A percentile compares a stretch with the other conserved stretches of the same genome.
Conservation (phyloP, 805 yeast species). For the Blastobotrys muscicola region DNA sequence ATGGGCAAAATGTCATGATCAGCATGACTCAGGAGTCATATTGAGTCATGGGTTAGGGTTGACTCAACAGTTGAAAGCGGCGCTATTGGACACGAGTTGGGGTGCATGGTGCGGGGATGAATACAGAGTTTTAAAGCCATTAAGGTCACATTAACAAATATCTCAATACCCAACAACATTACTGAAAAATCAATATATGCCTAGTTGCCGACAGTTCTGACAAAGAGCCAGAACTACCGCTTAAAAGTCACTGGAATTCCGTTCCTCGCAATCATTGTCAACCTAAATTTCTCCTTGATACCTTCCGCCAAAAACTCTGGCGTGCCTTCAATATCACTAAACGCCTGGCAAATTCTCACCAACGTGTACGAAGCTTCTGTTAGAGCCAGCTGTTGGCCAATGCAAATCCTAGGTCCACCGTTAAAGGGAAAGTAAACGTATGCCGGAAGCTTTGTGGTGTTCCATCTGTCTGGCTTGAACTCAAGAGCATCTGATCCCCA, state of each 20-base stretch:
- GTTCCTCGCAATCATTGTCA: constrained; percentile 4
- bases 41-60: constrained; percentile 1
- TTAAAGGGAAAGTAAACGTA: constrained; percentile 38
- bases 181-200: too few relatives aligned
- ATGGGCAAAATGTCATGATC: background rate
- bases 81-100: background rate
- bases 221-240: too few relatives aligned
- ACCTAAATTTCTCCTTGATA: constrained; percentile 24
- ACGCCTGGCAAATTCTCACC: constrained; percentile 30
- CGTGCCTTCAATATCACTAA: constrained; percentile 13
- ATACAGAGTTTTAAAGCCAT: too few relatives aligned
- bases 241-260: too few relatives aligned
- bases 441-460: constrained; percentile 22
- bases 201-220: too few relatives aligned
- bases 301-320: background rate
- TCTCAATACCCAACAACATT: too few relatives aligned
- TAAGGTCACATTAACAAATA: too few relatives aligned
- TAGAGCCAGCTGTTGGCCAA: constrained; percentile 41
- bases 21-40: background rate
- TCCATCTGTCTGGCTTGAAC: constrained; percentile 41
- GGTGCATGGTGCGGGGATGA: background rate
- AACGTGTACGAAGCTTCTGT: constrained; percentile 37
- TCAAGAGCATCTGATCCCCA: constrained; percentile 36
- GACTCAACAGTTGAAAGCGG: background rate
- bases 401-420: constrained; percentile 40